A percentile compares a stretch with the other conserved stretches of the same genome.
phyloP scores from a whole-genome alignment of 345 rosid genomes.

The Salix arbutifolia region DNA sequence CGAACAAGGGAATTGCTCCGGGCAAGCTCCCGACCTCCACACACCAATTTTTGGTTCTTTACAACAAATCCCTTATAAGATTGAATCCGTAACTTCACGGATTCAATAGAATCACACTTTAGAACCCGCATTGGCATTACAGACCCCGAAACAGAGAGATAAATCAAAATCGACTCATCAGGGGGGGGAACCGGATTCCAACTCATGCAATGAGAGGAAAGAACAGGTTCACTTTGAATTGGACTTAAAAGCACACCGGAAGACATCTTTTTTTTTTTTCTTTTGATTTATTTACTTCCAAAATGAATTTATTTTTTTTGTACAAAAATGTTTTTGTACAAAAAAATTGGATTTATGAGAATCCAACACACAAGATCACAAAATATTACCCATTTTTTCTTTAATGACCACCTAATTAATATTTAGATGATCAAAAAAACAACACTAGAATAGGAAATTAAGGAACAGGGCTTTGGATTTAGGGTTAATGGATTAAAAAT shows the following conservation, averaged over 20 bases:
- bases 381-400: background rate
- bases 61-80: conserved; percentile 60
- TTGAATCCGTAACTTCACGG: conserved; percentile 70
- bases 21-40: conserved; percentile 61
- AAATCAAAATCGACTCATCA: conserved; percentile 54
- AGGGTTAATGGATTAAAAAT: background rate
- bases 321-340: background rate
- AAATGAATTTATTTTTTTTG: background rate
- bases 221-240: conserved; percentile 29
- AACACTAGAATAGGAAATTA: background rate
- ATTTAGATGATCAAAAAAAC: conserved; percentile 1
- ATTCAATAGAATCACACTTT: conserved; percentile 59
- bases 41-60: conserved; percentile 68
- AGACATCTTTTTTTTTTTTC: conserved; percentile 36
- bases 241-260: conserved; percentile 49
- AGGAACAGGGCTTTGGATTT: background rate
- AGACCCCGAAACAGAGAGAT: conserved; percentile 33
- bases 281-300: background rate
- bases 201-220: conserved; percentile 29
- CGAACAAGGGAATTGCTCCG: conserved; percentile 62
- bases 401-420: conserved; percentile 4
- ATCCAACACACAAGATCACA: background rate
- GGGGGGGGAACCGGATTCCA: conserved; percentile 12
- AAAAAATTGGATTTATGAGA: background rate
- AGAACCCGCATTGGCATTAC: conserved; percentile 50